Evolutionary conservation across 2,329 filamentous ascomycete genomes (phyloP).

Genomic region (Paradendryphiella salina): DNA sequence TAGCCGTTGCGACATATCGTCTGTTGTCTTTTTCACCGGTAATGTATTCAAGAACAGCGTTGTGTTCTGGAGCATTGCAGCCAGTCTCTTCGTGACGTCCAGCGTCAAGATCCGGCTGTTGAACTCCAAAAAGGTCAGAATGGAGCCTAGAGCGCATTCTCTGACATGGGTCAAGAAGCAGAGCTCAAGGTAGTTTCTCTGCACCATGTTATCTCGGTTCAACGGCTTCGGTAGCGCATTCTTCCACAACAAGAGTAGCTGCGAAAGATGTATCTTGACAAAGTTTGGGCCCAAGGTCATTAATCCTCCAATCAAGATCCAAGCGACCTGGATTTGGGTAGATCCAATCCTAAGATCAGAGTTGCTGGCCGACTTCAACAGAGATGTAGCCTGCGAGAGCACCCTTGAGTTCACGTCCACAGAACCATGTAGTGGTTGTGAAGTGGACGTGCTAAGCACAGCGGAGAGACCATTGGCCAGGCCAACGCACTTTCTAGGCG

Average conservation of each 20-base stretch:
- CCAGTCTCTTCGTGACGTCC: conserved; percentile 90
- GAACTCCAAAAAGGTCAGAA: conserved; percentile 89
- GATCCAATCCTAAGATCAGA: conserved; percentile 88
- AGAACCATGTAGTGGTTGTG: conserved; percentile 88
- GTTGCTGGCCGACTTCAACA: conserved; percentile 89
- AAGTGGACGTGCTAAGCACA: conserved; percentile 83
- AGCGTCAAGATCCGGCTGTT: conserved; percentile 89
- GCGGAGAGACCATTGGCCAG: conserved; percentile 91
- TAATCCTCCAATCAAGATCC: conserved; percentile 93
- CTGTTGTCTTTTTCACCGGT: conserved; percentile 79
- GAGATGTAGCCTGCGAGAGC: conserved; percentile 83
- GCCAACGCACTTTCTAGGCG: conserved; percentile 80
- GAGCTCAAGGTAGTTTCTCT: conserved; percentile 82
- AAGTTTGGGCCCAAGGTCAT: conserved; percentile 98
- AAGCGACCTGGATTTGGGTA: conserved; percentile 95
- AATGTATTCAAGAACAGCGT: conserved; percentile 84
- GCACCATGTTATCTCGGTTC: conserved; percentile 85
- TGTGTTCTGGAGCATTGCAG: conserved; percentile 93
- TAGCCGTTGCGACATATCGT: conserved; percentile 82
- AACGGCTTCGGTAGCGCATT: conserved; percentile 93
- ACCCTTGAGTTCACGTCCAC: conserved; percentile 94
- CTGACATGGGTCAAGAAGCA: conserved; percentile 93
- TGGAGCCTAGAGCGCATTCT: conserved; percentile 89
- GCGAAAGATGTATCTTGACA: conserved; percentile 96
- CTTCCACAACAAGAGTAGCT: conserved; percentile 92